Base-by-base conservation (phyloP, 768 basidiomycete genomes). In the Naganishia kalamii region DNA sequence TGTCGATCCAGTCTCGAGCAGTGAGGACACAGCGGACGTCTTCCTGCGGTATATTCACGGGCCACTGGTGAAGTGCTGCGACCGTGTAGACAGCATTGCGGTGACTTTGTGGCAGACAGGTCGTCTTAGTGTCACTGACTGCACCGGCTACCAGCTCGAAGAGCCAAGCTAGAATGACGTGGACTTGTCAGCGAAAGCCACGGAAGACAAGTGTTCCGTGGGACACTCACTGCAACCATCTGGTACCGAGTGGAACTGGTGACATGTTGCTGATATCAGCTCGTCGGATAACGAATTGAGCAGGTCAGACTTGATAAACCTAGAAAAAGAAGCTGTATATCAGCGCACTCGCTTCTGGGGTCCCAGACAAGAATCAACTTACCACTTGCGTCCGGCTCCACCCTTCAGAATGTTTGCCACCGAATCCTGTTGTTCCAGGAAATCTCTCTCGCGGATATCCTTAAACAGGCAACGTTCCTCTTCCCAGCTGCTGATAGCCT, bases 11-110 rank as follows among this genome's bases (percentile, higher is more conserved):
- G 85, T 90, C 87, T 77, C 92, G 89, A 17, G 90, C 91, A 44
- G 89, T 87, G 59, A 82, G 82, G 48, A 90, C 82, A 68, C 91
- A 94, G n/a, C 85, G 81, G 47, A 86, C 84, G 72, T 94, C 91
- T 67, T 88, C 84, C 46, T 88, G 79, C 32, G 86, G 84, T 8
- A 73, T 43, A 43, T 70, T 69, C 80, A 92, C 87, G 67, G 89
- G 88, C 92, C 92, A 94, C 74, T 94, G 92, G 76, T 93, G 92
- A 27, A 93, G 81, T 19, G 92, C 91, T 2, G 89, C 88, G 61
- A 94, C 85, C 2, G 88, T 92, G 79, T 91, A 94, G 10, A 83
- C 75, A 0, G 89, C 87, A 75, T 90, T 83, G 51, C 92, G 86
- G 72, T 90, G 88, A 12, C 83, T 81, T 74, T 86, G 86, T 3